Base-by-base conservation (phyloP, 2,329 filamentous ascomycete species). In the Pyrenophora tritici-repentis region DNA sequence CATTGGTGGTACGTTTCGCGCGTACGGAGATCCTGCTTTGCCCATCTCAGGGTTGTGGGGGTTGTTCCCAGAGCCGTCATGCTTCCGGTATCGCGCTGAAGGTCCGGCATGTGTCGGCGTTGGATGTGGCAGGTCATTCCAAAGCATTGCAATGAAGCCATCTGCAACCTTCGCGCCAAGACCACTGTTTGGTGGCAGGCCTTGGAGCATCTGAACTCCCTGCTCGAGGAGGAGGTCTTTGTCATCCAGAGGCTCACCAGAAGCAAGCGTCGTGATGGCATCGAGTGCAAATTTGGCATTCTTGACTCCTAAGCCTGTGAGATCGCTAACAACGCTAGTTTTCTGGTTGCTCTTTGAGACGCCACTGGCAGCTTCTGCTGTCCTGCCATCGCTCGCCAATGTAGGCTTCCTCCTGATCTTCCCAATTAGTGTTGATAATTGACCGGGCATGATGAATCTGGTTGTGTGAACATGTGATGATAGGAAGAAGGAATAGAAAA, bases 231-330 rank as follows among this genome's bases (percentile, higher is more conserved):
- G 43, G 7, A 65, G 56, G 6, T 68, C 66, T 42, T 72, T 72
- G 75, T 93, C 90, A 62, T 93, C 86, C 4, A 84, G 73, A 9
- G 86, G 77, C 40, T 83, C 80, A 1, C 87, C 86, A 60, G 83
- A 86, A 26, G 86, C 71, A 72, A 89, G 86, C 54, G 76, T 79
- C 47, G 82, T 80, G 50, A 90, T 75, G 37, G 88, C 67, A 58
- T 90, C 87, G 78, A 72, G 63, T 32, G 73, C 53, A 50, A 65
- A 72, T 55, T 55, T 63, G 33, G 65, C 65, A 42, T 67, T 81
- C 77, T 67, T 77, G 66, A 78, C 51, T 57, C 80, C 70, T 16
- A 90, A 70, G 4, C 80, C 73, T 56, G 78, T 83, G 41, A 90
- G 58, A 61, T 90, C 87, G 16, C 81, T 73, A 47, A 53, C 34